Percentiles rank a stretch among this genome's conserved stretches.
These are phyloP conservation scores for Phytopythium mirpurense DNA, from an alignment of 352 stramenopile species.

Conservation along the genomic window DNA sequence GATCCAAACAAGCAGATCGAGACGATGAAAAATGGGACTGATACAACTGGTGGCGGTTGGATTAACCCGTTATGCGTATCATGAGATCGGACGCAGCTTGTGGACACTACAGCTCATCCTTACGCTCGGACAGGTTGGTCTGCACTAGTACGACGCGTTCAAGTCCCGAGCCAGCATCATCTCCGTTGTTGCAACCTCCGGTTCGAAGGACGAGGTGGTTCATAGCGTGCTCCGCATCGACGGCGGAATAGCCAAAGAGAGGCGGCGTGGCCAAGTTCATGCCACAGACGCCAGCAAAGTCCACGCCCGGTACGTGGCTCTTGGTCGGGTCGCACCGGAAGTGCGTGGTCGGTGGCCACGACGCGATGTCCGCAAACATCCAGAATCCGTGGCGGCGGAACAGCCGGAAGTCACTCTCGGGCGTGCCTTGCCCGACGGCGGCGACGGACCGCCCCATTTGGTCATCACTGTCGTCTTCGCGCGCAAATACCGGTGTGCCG, in stretches of 20 bases:
- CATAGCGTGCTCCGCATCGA: slow-evolving; percentile 8
- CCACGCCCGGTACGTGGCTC: slow-evolving; percentile 15
- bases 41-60: neutral
- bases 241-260: slow-evolving; percentile 33
- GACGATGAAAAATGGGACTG: neutral
- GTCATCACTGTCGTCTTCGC: slow-evolving; percentile 30
- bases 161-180: neutral
- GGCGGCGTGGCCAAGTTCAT: slow-evolving; percentile 29
- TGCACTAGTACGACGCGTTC: neutral
- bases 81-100: no score
- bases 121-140: slow-evolving; percentile 14
- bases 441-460: neutral
- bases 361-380: slow-evolving; percentile 52
- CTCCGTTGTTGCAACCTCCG: slow-evolving; percentile 11
- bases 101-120: slow-evolving; percentile 26
- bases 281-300: slow-evolving; percentile 20
- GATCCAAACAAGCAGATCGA: neutral
- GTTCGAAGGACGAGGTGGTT: slow-evolving; percentile 21
- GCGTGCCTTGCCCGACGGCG: neutral
- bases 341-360: slow-evolving; percentile 47
- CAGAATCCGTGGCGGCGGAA: slow-evolving; percentile 63
- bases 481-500: slow-evolving; percentile 35
- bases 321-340: slow-evolving; percentile 63
- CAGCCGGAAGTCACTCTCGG: slow-evolving; percentile 34
- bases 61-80: neutral